Percentiles rank a stretch among this genome's conserved stretches.
Evolutionary conservation across 352 stramenopile genomes (phyloP).

Genomic region (Phytophthora quininea): DNA sequence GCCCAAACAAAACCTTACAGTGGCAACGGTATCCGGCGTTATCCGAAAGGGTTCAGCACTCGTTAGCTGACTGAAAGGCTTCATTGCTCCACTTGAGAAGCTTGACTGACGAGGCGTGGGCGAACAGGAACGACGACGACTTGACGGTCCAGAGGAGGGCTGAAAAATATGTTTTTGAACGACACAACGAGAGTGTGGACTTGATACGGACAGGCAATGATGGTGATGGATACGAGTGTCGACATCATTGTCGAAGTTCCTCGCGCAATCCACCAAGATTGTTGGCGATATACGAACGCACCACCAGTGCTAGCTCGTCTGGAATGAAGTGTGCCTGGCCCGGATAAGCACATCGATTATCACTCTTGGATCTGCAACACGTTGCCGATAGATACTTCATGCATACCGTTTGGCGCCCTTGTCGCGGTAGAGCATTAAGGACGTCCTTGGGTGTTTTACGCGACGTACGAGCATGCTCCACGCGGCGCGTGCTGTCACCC

Average conservation of each 20-base stretch:
- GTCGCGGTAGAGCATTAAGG: background rate
- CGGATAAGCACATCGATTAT: slow-evolving; percentile 9
- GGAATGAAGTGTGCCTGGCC: slow-evolving; percentile 13
- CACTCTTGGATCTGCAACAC: slow-evolving; percentile 3
- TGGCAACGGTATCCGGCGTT: background rate
- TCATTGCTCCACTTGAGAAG: no score
- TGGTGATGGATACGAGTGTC: background rate
- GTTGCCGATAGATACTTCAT: slow-evolving; percentile 12
- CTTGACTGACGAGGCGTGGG: background rate
- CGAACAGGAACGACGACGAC: background rate
- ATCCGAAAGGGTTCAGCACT: slow-evolving; percentile 1
- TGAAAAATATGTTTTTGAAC: background rate
- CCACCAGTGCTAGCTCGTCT: background rate
- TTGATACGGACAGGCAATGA: background rate
- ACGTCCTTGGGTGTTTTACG: slow-evolving; percentile 10
- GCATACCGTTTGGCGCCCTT: slow-evolving; percentile 2
- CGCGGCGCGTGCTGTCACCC: background rate
- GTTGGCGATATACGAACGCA: background rate
- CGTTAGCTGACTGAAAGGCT: background rate
- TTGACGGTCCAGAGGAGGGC: background rate
- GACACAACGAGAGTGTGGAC: background rate
- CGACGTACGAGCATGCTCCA: background rate
- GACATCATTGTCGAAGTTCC: slow-evolving; percentile 1
- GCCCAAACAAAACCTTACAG: background rate
- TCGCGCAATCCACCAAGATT: slow-evolving; percentile 1